Percentiles rank a stretch among this genome's conserved stretches.
These are phyloP conservation scores for Ogataea naganishii DNA, from an alignment of 805 yeast genomes.

Conservation along the genomic window DNA sequence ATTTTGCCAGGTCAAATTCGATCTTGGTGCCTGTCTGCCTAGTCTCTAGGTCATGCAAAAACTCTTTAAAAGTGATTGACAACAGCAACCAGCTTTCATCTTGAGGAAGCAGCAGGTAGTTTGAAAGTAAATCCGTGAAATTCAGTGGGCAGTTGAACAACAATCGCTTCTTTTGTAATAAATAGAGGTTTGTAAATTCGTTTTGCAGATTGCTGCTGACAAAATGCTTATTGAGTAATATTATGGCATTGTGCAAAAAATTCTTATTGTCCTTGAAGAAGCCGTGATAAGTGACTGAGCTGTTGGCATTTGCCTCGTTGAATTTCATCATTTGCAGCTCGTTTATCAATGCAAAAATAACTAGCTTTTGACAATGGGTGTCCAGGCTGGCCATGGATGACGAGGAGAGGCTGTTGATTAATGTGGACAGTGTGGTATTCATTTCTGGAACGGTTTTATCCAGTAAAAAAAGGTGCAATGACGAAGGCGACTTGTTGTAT, in stretches of 20 bases:
- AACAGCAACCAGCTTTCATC: conserved; percentile 36
- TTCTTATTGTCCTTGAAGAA: conserved; percentile 27
- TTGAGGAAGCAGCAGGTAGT: conserved; percentile 35
- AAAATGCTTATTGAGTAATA: conserved; percentile 38
- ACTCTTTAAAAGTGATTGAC: conserved; percentile 38
- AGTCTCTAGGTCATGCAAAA: conserved; percentile 19
- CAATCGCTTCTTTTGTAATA: conserved; percentile 37
- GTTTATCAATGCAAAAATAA: conserved; percentile 23
- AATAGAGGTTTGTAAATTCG: conserved; percentile 24
- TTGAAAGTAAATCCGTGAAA: conserved; percentile 37
- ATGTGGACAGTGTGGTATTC: conserved; percentile 4
- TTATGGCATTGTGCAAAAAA: conserved; percentile 43
- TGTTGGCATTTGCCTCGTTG: conserved; percentile 15
- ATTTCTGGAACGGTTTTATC: conserved; percentile 19
- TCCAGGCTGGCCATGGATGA: neutral
- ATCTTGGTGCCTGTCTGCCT: conserved; percentile 8
- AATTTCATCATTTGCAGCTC: conserved; percentile 23
- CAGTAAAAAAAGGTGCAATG: conserved; percentile 22
- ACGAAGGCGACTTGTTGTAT: conserved; percentile 32
- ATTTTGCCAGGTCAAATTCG: conserved; percentile 15
- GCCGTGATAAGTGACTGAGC: conserved; percentile 12
- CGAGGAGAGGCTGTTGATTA: neutral
- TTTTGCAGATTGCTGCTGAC: conserved; percentile 14
- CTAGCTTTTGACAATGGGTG: conserved; percentile 11
- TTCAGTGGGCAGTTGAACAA: conserved; percentile 42